Percentiles rank a stretch among this genome's conserved stretches.
Evolutionary conservation across 2,329 filamentous ascomycete genomes (phyloP).

Genomic region (Magnaporthales sp.): DNA sequence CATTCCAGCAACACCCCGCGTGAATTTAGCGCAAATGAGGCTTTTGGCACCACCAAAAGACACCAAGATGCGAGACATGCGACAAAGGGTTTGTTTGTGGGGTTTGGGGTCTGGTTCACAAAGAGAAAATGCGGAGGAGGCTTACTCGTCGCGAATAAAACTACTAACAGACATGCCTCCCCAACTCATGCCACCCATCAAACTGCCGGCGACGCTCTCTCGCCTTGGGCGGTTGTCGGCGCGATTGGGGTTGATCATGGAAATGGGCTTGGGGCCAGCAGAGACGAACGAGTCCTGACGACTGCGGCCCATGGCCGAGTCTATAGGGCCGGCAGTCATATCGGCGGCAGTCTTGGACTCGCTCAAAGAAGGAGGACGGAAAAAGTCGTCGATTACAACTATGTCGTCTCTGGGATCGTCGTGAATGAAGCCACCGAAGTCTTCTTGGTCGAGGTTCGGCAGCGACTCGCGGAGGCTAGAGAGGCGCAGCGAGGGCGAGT

Average conservation of each 20-base stretch:
- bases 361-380: slow-evolving; percentile 3
- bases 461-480: slow-evolving; percentile 13
- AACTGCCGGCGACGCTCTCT: slow-evolving; percentile 54
- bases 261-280: slow-evolving; percentile 57
- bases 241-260: slow-evolving; percentile 56
- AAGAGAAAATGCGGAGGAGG: slow-evolving; percentile 11
- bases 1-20: not conserved
- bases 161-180: slow-evolving; percentile 92
- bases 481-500: slow-evolving; percentile 7
- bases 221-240: slow-evolving; percentile 49
- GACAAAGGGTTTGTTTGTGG: not conserved
- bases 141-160: slow-evolving; percentile 97
- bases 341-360: slow-evolving; percentile 23
- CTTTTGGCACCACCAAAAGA: not conserved
- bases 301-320: slow-evolving; percentile 48
- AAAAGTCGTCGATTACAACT: slow-evolving; percentile 42
- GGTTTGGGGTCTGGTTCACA: not conserved
- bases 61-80: not conserved
- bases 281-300: slow-evolving; percentile 59
- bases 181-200: slow-evolving; percentile 88
- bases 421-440: slow-evolving; percentile 6
- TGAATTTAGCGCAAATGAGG: not conserved
- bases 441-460: slow-evolving; percentile 5
- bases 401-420: slow-evolving; percentile 20
- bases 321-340: slow-evolving; percentile 54